phyloP scores from a whole-genome alignment of 306 rosid species.

The Arachis stenosperma region DNA sequence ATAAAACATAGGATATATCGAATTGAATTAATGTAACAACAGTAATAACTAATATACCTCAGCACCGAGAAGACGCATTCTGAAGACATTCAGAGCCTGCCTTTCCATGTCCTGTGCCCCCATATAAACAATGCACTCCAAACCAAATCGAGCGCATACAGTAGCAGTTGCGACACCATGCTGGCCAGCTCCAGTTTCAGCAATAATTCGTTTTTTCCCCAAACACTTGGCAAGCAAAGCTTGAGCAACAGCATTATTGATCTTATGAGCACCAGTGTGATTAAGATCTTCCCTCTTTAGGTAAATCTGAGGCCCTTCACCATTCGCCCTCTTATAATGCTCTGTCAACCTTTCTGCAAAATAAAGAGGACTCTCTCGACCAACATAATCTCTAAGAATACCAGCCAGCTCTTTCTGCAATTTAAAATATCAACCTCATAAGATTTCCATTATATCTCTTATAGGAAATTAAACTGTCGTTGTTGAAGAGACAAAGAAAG shows the following conservation, averaged over 20 bases:
- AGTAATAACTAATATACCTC: conserved; percentile 64
- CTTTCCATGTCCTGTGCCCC: conserved; percentile 99
- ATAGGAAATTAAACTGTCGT: background rate
- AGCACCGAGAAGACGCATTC: conserved; percentile 97
- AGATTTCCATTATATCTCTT: conserved; percentile 19
- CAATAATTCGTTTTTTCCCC: conserved; percentile 88
- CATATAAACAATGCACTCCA: conserved; percentile 89
- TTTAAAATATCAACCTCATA: conserved; percentile 32
- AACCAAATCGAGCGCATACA: conserved; percentile 92
- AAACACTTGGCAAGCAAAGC: conserved; percentile 90
- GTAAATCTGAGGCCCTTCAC: conserved; percentile 87
- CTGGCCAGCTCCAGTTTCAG: conserved; percentile 99
- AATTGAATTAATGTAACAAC: conserved; percentile 13
- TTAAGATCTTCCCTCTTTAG: conserved; percentile 98
- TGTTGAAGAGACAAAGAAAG: background rate
- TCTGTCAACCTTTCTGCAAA: conserved; percentile 94
- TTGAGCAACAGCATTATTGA: conserved; percentile 93
- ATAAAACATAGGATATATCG: conserved; percentile 21
- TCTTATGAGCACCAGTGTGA: conserved; percentile 98
- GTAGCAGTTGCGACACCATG: conserved; percentile 99
- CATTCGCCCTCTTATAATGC: conserved; percentile 76
- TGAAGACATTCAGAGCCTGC: conserved; percentile 92
- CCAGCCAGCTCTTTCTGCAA: conserved; percentile 76
- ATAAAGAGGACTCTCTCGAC: conserved; percentile 93
- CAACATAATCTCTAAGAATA: conserved; percentile 88